phyloP scores from a whole-genome alignment of 2,329 filamentous ascomycete genomes.

The Claviceps arundinis region DNA sequence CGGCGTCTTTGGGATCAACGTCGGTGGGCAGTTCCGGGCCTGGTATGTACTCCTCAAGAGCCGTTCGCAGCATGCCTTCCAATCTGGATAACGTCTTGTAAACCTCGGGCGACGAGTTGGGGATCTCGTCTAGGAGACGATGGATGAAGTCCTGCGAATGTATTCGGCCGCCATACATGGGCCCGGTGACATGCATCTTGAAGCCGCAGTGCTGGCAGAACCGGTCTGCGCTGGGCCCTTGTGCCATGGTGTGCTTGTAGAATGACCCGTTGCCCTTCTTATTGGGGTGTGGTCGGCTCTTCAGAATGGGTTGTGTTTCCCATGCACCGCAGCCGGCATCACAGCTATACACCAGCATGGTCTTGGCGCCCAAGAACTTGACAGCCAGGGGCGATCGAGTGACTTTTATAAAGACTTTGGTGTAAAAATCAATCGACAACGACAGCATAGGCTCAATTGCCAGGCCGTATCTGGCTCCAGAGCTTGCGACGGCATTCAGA shows the following conservation, averaged over 20 bases:
- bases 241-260: conserved; percentile 66
- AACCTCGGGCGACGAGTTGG: conserved; percentile 48
- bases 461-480: conserved; percentile 75
- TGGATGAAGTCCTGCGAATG: conserved; percentile 77
- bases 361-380: conserved; percentile 82
- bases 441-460: conserved; percentile 84
- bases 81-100: conserved; percentile 75
- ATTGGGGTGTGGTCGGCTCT: conserved; percentile 50
- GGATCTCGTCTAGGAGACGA: conserved; percentile 60
- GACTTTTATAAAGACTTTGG: conserved; percentile 75
- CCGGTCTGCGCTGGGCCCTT: conserved; percentile 53
- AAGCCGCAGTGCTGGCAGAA: conserved; percentile 72
- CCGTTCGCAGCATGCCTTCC: conserved; percentile 82
- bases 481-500: conserved; percentile 64
- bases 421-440: conserved; percentile 92
- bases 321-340: conserved; percentile 86
- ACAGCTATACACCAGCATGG: conserved; percentile 87
- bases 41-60: conserved; percentile 56
- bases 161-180: conserved; percentile 87
- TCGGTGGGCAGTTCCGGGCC: conserved; percentile 25
- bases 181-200: conserved; percentile 78
- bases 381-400: conserved; percentile 69
- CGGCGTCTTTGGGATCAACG: conserved; percentile 27
- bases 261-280: conserved; percentile 58
- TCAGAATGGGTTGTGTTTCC: conserved; percentile 67